Conservation (phyloP, 1,284 basidiomycete species). For the Hymenochaete sp. region DNA sequence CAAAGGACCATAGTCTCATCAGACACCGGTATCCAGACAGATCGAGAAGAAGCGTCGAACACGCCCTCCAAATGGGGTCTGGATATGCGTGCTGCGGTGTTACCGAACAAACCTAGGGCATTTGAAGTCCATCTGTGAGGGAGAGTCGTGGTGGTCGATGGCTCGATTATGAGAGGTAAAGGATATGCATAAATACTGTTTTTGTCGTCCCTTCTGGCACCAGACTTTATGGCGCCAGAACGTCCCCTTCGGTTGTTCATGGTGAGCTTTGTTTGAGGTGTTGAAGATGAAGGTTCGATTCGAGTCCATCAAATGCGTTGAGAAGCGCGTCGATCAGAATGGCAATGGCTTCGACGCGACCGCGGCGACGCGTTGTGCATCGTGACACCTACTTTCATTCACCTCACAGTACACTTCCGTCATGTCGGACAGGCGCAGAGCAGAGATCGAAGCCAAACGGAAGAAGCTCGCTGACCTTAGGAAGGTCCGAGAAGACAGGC, state of each 20-base stretch:
- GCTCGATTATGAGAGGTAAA: conserved; percentile 50
- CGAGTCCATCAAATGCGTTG: too few relatives aligned
- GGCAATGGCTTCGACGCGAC: neutral
- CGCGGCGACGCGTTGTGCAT: conserved; percentile 3
- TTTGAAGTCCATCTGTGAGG: conserved; percentile 28
- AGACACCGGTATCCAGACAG: conserved; percentile 69
- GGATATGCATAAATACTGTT: conserved; percentile 59
- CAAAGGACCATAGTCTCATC: conserved; percentile 68
- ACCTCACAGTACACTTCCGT: neutral
- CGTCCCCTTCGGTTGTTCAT: conserved; percentile 15
- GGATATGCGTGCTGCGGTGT: conserved; percentile 38
- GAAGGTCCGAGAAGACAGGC: conserved; percentile 61
- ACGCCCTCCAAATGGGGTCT: conserved; percentile 61
- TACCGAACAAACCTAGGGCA: conserved; percentile 46
- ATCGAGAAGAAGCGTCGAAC: conserved; percentile 65
- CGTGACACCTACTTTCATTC: neutral
- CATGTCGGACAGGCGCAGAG: conserved; percentile 20
- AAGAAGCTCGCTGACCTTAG: conserved; percentile 81
- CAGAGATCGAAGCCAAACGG: conserved; percentile 89
- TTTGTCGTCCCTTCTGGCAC: conserved; percentile 39
- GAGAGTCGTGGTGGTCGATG: conserved; percentile 25
- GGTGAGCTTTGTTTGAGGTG: neutral
- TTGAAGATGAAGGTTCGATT: neutral
- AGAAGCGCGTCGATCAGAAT: conserved; percentile 2
- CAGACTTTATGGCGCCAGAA: neutral